Base-by-base conservation (phyloP, 108 stramenopile species). In the Schizochytrium sp. region DNA sequence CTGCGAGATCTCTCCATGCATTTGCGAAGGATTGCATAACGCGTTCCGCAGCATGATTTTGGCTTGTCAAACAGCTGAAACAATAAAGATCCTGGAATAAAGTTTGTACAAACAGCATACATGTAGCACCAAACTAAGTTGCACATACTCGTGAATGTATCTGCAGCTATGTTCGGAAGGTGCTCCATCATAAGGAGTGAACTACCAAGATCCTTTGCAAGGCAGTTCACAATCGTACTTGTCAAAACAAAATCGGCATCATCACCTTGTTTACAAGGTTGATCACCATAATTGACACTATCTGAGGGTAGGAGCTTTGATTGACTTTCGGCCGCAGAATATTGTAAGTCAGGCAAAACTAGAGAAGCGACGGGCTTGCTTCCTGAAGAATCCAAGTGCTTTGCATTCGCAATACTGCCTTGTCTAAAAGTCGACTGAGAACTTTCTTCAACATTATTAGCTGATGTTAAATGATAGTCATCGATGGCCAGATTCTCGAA, bases 171-270 rank as follows among this genome's bases (percentile, higher is more conserved):
- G 5, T n/a, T 53, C 13, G 76, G 5, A 8, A 83, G 10, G 13
- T 53, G 76, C 76, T 83, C 53, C 76, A 83, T 83, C 50, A 83
- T 49, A 5, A 55, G 50, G 8, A 83, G 76, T 10, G 47, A 83
- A 53, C 76, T 83, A 40, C 76, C 76, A 83, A 83, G 50, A 42
- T 83, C 76, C 28, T 83, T 83, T 13, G 76, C 76, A 5, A 83
- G 50, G 47, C 76, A 83, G 55, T 83, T 83, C 2, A 83, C 76
- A 28, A 83, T 50, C 0, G 76, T 83, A 38, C 50, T 55, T n/a
- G 76, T 83, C 17, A 83, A 53, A 13, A 83, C 76, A n/a, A 53
- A 19, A 53, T 83, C 50, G 15, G 50, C 76, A 28, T 83, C 76
- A 83, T 50, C 76, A 10, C 28, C 76, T 15, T 17, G 59, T 60